A percentile compares a stretch with the other conserved stretches of the same genome.
These are phyloP conservation scores for Tricholoma flavovirens DNA, from an alignment of 768 basidiomycete genomes.

Conservation along the genomic window DNA sequence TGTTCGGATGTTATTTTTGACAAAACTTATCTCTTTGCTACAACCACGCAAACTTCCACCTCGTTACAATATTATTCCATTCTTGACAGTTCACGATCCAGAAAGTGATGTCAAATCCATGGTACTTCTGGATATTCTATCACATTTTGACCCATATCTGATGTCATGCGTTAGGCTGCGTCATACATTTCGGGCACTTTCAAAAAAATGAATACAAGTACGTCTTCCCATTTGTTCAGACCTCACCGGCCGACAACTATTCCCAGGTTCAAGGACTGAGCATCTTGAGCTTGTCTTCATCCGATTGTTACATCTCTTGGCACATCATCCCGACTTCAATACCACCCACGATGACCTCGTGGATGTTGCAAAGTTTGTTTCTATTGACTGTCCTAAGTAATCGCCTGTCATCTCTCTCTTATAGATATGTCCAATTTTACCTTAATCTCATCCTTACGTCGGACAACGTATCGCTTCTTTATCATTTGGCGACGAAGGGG, in stretches of 20 bases:
- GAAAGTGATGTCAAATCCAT: slow-evolving; percentile 70
- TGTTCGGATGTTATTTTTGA: slow-evolving; percentile 74
- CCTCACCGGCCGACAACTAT: not conserved
- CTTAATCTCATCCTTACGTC: slow-evolving; percentile 66
- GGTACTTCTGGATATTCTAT: slow-evolving; percentile 35
- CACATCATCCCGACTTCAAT: slow-evolving; percentile 92
- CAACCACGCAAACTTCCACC: slow-evolving; percentile 57
- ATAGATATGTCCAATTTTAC: slow-evolving; percentile 86
- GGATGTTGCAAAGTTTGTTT: slow-evolving; percentile 73
- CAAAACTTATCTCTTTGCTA: slow-evolving; percentile 65
- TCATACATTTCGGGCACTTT: slow-evolving; percentile 50
- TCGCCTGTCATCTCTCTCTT: not conserved
- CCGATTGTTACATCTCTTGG: slow-evolving; percentile 79
- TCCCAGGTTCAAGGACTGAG: slow-evolving; percentile 50
- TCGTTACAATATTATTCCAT: slow-evolving; percentile 78
- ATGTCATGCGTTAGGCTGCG: slow-evolving; percentile 37
- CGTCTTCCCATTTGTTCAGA: not conserved
- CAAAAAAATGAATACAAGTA: slow-evolving; percentile 42
- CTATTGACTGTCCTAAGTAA: not conserved
- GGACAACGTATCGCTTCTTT: slow-evolving; percentile 85
- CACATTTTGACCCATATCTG: slow-evolving; percentile 7
- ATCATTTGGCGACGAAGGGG: slow-evolving; percentile 70
- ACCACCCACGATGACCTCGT: slow-evolving; percentile 60
- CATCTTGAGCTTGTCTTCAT: slow-evolving; percentile 79
- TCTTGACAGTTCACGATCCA: slow-evolving; percentile 88